Conservation (phyloP, 495 filamentous ascomycete genomes). For the Cryomyces antarcticus region DNA sequence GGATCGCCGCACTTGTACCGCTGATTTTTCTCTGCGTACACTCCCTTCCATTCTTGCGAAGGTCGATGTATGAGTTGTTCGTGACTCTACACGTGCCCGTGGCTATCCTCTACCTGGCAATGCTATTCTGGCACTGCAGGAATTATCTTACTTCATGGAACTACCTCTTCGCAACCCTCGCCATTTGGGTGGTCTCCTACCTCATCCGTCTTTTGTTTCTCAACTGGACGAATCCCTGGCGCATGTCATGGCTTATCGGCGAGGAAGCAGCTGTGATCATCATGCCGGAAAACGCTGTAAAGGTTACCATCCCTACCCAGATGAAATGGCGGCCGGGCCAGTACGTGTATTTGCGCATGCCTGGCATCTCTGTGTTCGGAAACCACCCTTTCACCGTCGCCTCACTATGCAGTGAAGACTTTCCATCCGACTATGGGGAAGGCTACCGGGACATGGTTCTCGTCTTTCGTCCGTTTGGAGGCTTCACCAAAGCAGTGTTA, state of each 20-base stretch:
- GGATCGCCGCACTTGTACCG: conserved; percentile 69
- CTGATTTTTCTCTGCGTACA: conserved; percentile 63
- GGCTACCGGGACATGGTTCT: conserved; percentile 72
- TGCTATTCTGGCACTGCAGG: conserved; percentile 91
- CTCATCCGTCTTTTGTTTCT: conserved; percentile 34
- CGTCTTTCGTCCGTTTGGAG: conserved; percentile 76
- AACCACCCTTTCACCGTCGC: conserved; percentile 95
- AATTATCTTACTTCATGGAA: conserved; percentile 84
- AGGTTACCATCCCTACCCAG: conserved; percentile 80
- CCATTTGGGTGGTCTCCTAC: conserved; percentile 48
- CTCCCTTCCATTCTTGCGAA: conserved; percentile 49
- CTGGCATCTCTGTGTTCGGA: conserved; percentile 69
- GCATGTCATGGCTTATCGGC: conserved; percentile 59
- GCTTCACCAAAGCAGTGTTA: conserved; percentile 68
- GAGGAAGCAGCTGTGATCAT: conserved; percentile 74
- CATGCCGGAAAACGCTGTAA: conserved; percentile 79
- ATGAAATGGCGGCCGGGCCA: conserved; percentile 88
- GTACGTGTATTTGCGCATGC: conserved; percentile 87
- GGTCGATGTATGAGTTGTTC: conserved; percentile 63
- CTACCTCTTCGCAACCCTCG: conserved; percentile 69
- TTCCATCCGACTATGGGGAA: conserved; percentile 71
- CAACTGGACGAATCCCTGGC: conserved; percentile 72
- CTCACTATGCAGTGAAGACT: conserved; percentile 70
- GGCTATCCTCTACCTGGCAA: conserved; percentile 56
- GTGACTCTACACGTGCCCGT: conserved; percentile 62